Conservation (phyloP, 2,329 filamentous ascomycete species). For the Colletotrichum zoysiae region DNA sequence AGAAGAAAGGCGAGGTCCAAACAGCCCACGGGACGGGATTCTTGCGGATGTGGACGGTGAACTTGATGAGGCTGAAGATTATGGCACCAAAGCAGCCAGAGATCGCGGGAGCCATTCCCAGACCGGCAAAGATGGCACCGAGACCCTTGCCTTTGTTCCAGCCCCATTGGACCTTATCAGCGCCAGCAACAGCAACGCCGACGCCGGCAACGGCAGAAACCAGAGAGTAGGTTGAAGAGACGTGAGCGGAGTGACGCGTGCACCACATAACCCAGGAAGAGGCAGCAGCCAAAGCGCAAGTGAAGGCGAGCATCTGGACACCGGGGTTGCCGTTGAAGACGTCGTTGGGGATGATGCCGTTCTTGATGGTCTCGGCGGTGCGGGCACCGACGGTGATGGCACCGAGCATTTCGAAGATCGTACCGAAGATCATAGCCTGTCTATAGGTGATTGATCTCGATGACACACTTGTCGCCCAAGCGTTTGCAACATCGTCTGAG, state of each 20-base stretch:
- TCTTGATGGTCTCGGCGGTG: conserved; percentile 84
- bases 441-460: conserved; percentile 80
- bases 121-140: conserved; percentile 78
- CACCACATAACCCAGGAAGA: conserved; percentile 86
- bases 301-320: conserved; percentile 77
- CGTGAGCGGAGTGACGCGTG: conserved; percentile 78
- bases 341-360: conserved; percentile 74
- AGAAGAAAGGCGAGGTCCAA: conserved; percentile 80
- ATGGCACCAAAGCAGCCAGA: conserved; percentile 73
- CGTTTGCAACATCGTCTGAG: conserved; percentile 84
- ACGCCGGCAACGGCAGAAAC: conserved; percentile 78
- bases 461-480: conserved; percentile 85
- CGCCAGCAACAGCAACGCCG: conserved; percentile 75
- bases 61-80: conserved; percentile 81
- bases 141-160: conserved; percentile 78
- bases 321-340: conserved; percentile 72
- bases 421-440: conserved; percentile 75
- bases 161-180: conserved; percentile 73
- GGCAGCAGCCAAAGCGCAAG: conserved; percentile 73
- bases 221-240: conserved; percentile 79
- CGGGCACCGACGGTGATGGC: conserved; percentile 76
- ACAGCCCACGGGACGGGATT: conserved; percentile 80
- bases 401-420: conserved; percentile 76
- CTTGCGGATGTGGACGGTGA: conserved; percentile 77
- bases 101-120: conserved; percentile 78